Evolutionary conservation across 352 stramenopile genomes (phyloP).

Genomic region (Pythium dissimile): DNA sequence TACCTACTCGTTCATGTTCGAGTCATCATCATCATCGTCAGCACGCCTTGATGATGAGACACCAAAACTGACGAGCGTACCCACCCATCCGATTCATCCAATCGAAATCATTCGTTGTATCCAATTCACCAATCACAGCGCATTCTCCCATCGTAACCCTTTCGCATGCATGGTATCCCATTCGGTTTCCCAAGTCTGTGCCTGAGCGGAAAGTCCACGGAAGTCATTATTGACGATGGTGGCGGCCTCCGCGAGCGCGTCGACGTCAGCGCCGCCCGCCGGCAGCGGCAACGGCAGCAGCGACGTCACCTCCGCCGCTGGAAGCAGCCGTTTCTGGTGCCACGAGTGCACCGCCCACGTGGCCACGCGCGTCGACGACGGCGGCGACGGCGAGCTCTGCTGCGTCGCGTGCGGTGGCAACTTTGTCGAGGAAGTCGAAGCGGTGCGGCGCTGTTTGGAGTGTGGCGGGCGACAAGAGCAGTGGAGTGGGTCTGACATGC

Average conservation of each 20-base stretch:
- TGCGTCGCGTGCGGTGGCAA: conserved; percentile 68
- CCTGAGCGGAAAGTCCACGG: too few relatives aligned
- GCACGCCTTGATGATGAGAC: too few relatives aligned
- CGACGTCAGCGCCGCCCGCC: not conserved
- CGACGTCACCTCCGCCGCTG: conserved; percentile 5
- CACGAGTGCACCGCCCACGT: conserved; percentile 69
- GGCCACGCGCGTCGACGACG: conserved; percentile 44
- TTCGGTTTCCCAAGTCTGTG: too few relatives aligned
- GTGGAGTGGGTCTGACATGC: not conserved
- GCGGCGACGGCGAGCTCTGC: conserved; percentile 59
- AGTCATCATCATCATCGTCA: too few relatives aligned
- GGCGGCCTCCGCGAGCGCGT: not conserved
- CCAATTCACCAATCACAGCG: not conserved
- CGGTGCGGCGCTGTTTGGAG: conserved; percentile 32
- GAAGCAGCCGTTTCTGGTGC: conserved; percentile 67
- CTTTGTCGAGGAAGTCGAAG: conserved; percentile 86
- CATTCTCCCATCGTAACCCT: not conserved
- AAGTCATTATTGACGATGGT: not conserved
- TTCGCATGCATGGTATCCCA: not conserved
- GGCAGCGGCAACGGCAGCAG: not conserved
- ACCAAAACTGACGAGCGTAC: too few relatives aligned
- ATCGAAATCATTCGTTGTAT: not conserved
- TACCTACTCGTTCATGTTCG: too few relatives aligned
- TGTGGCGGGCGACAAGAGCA: too few relatives aligned
- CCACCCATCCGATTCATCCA: too few relatives aligned